phyloP scores from a whole-genome alignment of 2,329 filamentous ascomycete species.

The Zelopaecilomyces penicillatus region DNA sequence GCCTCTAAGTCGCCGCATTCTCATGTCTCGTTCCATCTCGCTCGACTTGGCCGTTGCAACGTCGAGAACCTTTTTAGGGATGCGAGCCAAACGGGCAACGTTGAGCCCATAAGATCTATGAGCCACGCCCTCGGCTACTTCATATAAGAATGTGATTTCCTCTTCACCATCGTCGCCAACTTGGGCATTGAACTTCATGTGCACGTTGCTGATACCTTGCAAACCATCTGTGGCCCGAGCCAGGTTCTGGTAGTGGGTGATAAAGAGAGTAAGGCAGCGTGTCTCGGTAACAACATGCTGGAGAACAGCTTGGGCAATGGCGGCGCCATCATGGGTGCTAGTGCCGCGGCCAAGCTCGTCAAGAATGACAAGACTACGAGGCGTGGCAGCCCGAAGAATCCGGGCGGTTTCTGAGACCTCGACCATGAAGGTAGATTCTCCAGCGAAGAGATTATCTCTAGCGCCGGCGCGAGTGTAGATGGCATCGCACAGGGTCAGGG shows the following conservation, averaged over 20 bases:
- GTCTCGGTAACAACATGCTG: constrained; percentile 71
- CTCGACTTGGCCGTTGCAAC: constrained; percentile 70
- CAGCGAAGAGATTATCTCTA: constrained; percentile 89
- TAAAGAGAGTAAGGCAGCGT: constrained; percentile 79
- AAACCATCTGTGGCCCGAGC: constrained; percentile 62
- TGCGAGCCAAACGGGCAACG: constrained; percentile 75
- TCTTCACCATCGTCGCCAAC: constrained; percentile 45
- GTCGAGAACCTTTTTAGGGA: constrained; percentile 70
- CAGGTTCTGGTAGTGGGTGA: constrained; percentile 93
- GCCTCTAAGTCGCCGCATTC: constrained; percentile 50
- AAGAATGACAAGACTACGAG: constrained; percentile 77
- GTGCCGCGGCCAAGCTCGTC: constrained; percentile 94
- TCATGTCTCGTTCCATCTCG: constrained; percentile 69
- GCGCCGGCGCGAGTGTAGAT: constrained; percentile 95
- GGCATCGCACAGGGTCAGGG: constrained; percentile 76
- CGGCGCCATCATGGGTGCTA: constrained; percentile 89
- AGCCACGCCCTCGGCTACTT: constrained; percentile 82
- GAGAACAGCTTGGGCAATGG: constrained; percentile 87
- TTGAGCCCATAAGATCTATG: constrained; percentile 93
- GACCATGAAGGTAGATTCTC: constrained; percentile 96
- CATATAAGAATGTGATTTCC: constrained; percentile 90
- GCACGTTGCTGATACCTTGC: constrained; percentile 69
- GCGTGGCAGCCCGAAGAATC: constrained; percentile 82
- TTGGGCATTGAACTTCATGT: constrained; percentile 72
- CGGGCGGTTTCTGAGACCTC: constrained; percentile 87